These are phyloP conservation scores for Geotrichum aggregatum DNA, from an alignment of 1,139 yeast genomes.

Conservation along the genomic window DNA sequence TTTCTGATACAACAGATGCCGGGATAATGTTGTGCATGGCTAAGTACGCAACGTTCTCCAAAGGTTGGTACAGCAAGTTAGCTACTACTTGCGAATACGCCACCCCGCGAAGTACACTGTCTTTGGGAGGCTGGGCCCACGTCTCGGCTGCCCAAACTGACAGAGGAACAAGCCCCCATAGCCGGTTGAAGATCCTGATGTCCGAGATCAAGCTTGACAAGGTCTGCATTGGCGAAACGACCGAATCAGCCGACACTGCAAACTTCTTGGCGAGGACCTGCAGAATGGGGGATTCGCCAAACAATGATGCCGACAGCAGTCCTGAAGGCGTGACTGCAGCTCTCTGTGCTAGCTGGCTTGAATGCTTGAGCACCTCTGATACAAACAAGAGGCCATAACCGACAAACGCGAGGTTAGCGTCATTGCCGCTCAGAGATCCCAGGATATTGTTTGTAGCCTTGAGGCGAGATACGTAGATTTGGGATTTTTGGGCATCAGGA, in stretches of 20 bases:
- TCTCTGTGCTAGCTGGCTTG: conserved; percentile 7
- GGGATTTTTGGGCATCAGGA: conserved; percentile 7
- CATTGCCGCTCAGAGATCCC: conserved; percentile 20
- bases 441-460: conserved; percentile 14
- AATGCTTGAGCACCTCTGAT: conserved; percentile 27
- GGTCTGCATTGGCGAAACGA: conserved; percentile 28
- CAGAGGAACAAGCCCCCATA: conserved; percentile 40
- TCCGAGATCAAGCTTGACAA: conserved; percentile 39
- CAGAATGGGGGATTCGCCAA: not conserved
- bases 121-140: conserved; percentile 29
- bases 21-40: conserved; percentile 40
- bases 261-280: not conserved
- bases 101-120: conserved; percentile 30
- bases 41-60: conserved; percentile 43
- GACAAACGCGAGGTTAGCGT: conserved; percentile 29
- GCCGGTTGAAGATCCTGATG: conserved; percentile 40
- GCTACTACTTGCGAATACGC: conserved; percentile 40
- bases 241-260: conserved; percentile 9
- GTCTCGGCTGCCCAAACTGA: conserved; percentile 39
- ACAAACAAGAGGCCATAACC: conserved; percentile 33
- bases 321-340: conserved; percentile 13
- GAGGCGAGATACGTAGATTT: conserved; percentile 10
- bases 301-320: conserved; percentile 9
- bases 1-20: conserved; percentile 29
- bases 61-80: conserved; percentile 40